Conservation (phyloP, 2,329 filamentous ascomycete genomes). For the Epichloe brachyelytri region DNA sequence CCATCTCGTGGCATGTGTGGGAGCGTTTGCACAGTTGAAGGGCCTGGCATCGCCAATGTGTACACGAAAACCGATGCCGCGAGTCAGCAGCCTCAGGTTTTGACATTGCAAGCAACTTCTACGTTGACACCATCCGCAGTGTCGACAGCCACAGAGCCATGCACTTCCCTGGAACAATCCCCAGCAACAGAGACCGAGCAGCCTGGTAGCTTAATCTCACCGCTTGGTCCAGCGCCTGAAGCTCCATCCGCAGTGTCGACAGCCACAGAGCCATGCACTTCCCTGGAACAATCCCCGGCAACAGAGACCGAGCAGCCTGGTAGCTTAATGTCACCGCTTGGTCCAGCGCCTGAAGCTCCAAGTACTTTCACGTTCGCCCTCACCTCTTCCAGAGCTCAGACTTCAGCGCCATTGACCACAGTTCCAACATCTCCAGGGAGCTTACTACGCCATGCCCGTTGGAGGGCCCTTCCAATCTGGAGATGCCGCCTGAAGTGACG, state of each 20-base stretch:
- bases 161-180: background rate
- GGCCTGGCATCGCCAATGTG: constrained; percentile 18
- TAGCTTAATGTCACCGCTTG: constrained; percentile 5
- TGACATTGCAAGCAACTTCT: constrained; percentile 3
- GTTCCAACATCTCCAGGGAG: background rate
- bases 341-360: constrained; percentile 7
- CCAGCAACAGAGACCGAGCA: background rate
- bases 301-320: background rate
- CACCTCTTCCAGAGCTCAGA: background rate
- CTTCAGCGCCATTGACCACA: background rate
- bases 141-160: constrained; percentile 1
- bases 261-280: constrained; percentile 1
- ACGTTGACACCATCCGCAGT: constrained; percentile 1
- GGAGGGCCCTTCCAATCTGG: background rate
- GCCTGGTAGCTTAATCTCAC: constrained; percentile 2
- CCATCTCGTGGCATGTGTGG: constrained; percentile 20
- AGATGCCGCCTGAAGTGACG: background rate
- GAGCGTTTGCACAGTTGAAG: constrained; percentile 16
- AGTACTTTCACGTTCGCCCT: constrained; percentile 3
- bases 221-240: constrained; percentile 8
- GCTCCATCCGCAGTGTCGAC: constrained; percentile 1
- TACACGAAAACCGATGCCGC: constrained; percentile 14
- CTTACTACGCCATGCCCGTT: constrained; percentile 2
- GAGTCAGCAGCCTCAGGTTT: constrained; percentile 3
- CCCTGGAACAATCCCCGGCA: background rate